These are phyloP conservation scores for Lasiosphaeria hispida DNA, from an alignment of 495 filamentous ascomycete genomes.

Conservation along the genomic window DNA sequence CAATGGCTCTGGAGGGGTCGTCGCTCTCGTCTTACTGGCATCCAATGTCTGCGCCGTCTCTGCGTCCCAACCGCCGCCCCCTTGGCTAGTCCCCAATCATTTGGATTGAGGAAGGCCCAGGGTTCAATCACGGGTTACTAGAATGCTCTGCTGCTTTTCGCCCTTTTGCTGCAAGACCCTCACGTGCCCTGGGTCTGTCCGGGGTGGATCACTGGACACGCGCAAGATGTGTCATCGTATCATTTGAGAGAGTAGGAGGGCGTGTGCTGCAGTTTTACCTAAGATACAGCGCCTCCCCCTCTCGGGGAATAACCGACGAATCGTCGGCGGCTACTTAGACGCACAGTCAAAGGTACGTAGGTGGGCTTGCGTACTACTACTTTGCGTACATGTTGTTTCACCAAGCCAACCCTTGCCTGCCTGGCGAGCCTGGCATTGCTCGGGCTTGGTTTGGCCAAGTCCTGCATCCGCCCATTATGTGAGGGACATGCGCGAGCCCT, in stretches of 20 bases:
- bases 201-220: background rate
- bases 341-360: no score
- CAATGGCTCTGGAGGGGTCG: background rate
- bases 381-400: background rate
- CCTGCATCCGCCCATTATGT: no score
- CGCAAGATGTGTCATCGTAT: constrained; percentile 16
- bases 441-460: no score
- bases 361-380: background rate
- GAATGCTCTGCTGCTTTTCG: background rate
- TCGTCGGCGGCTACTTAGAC: no score
- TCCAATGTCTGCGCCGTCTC: background rate
- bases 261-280: constrained; percentile 1
- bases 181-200: constrained; percentile 13
- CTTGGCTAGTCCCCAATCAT: background rate
- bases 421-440: no score
- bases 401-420: no score
- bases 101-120: background rate
- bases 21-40: background rate
- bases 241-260: constrained; percentile 5
- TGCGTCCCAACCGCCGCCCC: background rate
- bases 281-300: constrained; percentile 3
- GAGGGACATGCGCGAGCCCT: no score
- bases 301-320: background rate
- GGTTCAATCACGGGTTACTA: background rate
- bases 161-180: constrained; percentile 11